phyloP scores from a whole-genome alignment of 202 grass and related monocot species.

The Dendrocalamus latiflorus region DNA sequence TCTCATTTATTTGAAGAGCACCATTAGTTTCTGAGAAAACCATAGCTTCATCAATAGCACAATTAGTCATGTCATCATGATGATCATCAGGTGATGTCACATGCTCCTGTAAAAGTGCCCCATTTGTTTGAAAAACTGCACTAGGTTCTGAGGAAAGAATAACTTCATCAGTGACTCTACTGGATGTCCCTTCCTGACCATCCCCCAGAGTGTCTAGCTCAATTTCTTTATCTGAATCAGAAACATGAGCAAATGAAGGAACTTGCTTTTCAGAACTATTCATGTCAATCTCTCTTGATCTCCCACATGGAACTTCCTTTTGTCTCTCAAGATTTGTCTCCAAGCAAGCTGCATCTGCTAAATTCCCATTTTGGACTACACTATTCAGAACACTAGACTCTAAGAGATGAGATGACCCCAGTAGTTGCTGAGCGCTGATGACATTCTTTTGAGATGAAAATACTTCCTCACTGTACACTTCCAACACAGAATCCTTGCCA shows the following conservation, averaged over 20 bases:
- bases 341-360: not conserved
- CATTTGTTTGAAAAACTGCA: slow-evolving; percentile 20
- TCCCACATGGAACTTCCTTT: not conserved
- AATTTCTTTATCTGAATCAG: slow-evolving; percentile 14
- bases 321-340: slow-evolving; percentile 26
- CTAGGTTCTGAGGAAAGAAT: slow-evolving; percentile 16
- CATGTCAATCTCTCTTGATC: not conserved
- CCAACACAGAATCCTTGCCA: not conserved
- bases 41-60: slow-evolving; percentile 14
- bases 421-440: slow-evolving; percentile 20
- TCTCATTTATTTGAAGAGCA: not conserved
- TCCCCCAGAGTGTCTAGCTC: not conserved
- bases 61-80: slow-evolving; percentile 16
- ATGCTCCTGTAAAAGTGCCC: slow-evolving; percentile 21
- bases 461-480: slow-evolving; percentile 21
- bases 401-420: slow-evolving; percentile 20
- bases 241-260: slow-evolving; percentile 16
- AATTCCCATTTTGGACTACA: slow-evolving; percentile 32
- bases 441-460: slow-evolving; percentile 19
- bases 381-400: slow-evolving; percentile 32
- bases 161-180: slow-evolving; percentile 13
- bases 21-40: not conserved
- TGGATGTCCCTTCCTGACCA: not conserved
- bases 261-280: slow-evolving; percentile 25
- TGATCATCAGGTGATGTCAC: not conserved